A percentile compares a stretch with the other conserved stretches of the same genome.
phyloP scores from a whole-genome alignment of 805 yeast species.

The Metschnikowia rubicola region DNA sequence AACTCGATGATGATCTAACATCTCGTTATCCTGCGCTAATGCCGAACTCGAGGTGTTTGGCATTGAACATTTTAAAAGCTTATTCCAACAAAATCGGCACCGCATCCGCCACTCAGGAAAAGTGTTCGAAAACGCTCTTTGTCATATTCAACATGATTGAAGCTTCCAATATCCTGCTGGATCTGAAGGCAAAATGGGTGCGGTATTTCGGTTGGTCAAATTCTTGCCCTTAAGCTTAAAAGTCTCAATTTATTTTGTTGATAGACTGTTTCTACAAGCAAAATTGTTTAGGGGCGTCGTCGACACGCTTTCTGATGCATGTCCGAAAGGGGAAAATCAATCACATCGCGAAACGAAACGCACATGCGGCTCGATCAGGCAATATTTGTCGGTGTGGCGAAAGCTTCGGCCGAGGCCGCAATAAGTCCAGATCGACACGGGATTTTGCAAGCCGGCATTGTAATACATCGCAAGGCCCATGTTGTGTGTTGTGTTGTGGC shows the following conservation, averaged over 20 bases:
- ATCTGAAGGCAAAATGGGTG: conserved; percentile 12
- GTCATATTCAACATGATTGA: conserved; percentile 10
- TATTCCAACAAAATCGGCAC: neutral
- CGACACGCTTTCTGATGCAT: too few species aligned
- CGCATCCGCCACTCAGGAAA: neutral
- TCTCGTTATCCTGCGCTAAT: neutral
- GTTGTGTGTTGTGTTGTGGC: too few species aligned
- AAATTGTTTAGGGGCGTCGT: too few species aligned
- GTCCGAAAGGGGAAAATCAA: too few species aligned
- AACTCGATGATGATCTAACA: neutral
- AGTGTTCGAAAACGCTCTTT: neutral
- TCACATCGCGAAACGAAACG: too few species aligned
- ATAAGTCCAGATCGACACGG: too few species aligned
- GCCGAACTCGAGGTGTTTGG: conserved; percentile 16
- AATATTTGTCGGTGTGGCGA: too few species aligned
- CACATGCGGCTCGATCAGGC: too few species aligned
- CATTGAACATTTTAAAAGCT: conserved; percentile 8
- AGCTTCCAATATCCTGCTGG: conserved; percentile 9
- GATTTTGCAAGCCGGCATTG: too few species aligned
- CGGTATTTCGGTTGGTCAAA: conserved; percentile 15
- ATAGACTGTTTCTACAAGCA: neutral
- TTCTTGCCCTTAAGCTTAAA: too few species aligned
- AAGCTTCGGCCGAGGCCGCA: too few species aligned
- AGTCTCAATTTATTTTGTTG: neutral
- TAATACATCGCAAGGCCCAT: too few species aligned